These are phyloP conservation scores for Irpex rosettiformis DNA, from an alignment of 1,284 basidiomycete species.

Conservation along the genomic window DNA sequence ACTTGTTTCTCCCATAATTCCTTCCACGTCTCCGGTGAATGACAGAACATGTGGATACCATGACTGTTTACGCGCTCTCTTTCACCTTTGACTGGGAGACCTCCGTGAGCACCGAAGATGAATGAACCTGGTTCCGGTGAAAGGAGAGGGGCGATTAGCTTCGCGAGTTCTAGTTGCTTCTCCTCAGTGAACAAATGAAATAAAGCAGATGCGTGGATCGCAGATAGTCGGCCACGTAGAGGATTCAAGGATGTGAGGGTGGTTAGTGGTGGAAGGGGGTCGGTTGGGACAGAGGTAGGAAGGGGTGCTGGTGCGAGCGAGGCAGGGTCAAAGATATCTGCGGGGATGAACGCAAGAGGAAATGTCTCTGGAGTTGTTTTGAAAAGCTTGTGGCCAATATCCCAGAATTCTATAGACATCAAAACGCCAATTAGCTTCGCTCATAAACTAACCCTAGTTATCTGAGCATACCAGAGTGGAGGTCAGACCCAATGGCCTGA, in stretches of 20 bases:
- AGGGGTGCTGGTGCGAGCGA: slow-evolving; percentile 31
- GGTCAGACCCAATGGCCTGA: slow-evolving; percentile 34
- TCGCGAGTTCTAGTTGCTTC: slow-evolving; percentile 38
- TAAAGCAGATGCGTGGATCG: slow-evolving; percentile 44
- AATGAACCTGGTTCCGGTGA: slow-evolving; percentile 35
- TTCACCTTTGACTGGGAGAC: slow-evolving; percentile 23
- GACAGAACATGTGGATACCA: slow-evolving; percentile 24
- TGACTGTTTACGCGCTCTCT: slow-evolving; percentile 25
- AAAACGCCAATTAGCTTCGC: no score
- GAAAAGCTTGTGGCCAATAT: slow-evolving; percentile 33
- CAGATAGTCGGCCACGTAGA: slow-evolving; percentile 41
- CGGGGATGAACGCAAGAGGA: slow-evolving; percentile 42
- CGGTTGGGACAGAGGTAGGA: slow-evolving; percentile 22
- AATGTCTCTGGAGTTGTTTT: slow-evolving; percentile 33
- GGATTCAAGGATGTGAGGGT: slow-evolving; percentile 36
- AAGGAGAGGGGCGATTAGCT: slow-evolving; percentile 37
- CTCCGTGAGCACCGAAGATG: slow-evolving; percentile 34
- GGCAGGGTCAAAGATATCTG: slow-evolving; percentile 39
- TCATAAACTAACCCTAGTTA: no score
- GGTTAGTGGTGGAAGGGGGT: slow-evolving; percentile 28
- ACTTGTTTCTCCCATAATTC: slow-evolving; percentile 41
- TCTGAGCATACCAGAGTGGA: slow-evolving; percentile 31
- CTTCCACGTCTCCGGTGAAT: slow-evolving; percentile 37
- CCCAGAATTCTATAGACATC: slow-evolving; percentile 31
- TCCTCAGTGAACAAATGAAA: slow-evolving; percentile 51